A percentile compares a stretch with the other conserved stretches of the same genome.
Conservation (phyloP, 495 filamentous ascomycete species). For the Bombardia bombarda region DNA sequence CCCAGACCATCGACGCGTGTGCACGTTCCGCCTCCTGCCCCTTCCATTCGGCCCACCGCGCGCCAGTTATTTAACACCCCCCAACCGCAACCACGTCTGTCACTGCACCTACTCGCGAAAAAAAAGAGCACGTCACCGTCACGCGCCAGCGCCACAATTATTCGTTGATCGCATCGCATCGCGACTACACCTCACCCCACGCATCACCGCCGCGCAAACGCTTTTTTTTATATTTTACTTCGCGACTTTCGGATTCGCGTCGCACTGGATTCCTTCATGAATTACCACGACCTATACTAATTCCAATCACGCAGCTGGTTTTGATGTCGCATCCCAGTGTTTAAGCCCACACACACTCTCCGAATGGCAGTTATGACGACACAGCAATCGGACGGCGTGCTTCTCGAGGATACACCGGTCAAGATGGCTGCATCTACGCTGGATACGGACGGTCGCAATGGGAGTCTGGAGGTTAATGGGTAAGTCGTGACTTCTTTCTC, state of each 20-base stretch:
- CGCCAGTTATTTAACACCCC: not conserved
- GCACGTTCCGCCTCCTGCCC: slow-evolving; percentile 22
- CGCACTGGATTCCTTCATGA: not conserved
- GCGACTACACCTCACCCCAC: not conserved
- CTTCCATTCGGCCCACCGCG: slow-evolving; percentile 4
- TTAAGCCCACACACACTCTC: slow-evolving; percentile 11
- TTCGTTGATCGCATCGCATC: not conserved
- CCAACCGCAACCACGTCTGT: no score
- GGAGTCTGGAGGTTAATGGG: slow-evolving; percentile 21
- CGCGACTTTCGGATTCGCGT: not conserved
- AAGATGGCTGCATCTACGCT: slow-evolving; percentile 36
- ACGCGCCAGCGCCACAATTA: no score
- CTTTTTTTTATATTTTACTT: not conserved
- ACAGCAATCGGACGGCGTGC: slow-evolving; percentile 33
- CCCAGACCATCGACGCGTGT: slow-evolving; percentile 18
- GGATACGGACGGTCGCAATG: slow-evolving; percentile 29
- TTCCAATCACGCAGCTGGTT: slow-evolving; percentile 1
- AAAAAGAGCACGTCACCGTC: slow-evolving; percentile 10
- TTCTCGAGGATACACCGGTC: slow-evolving; percentile 41
- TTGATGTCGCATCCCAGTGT: slow-evolving; percentile 25
- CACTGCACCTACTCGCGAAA: no score
- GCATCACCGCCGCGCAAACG: not conserved
- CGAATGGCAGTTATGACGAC: slow-evolving; percentile 52
- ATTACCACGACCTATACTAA: not conserved
- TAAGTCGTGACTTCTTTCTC: slow-evolving; percentile 13